Evolutionary conservation across 495 filamentous ascomycete species (phyloP).

Genomic region (Saxophila tyrrhenica): DNA sequence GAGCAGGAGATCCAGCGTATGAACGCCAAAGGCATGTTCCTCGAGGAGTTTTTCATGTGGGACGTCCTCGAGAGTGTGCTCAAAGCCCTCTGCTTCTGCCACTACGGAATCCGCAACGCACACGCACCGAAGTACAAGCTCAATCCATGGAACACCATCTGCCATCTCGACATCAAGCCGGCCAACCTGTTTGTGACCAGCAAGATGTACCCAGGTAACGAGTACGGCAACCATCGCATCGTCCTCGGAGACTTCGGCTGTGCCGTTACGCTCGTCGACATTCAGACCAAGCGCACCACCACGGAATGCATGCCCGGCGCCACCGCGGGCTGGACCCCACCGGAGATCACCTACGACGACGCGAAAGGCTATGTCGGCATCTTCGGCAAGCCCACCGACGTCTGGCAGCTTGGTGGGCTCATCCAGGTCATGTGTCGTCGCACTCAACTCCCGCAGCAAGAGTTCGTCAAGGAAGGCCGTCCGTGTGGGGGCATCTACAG

Average conservation of each 20-base stretch:
- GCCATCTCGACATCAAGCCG: conserved; percentile 20
- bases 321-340: conserved; percentile 5
- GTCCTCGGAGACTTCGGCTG: conserved; percentile 23
- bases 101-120: conserved; percentile 9
- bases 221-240: background rate
- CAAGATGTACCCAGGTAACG: background rate
- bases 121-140: background rate
- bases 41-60: conserved; percentile 10
- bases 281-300: background rate
- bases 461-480: background rate
- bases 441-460: background rate
- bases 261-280: conserved; percentile 4
- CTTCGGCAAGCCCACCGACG: conserved; percentile 10
- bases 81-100: conserved; percentile 14
- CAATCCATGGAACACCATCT: conserved; percentile 15
- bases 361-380: background rate
- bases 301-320: background rate
- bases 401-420: conserved; percentile 11
- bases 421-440: conserved; percentile 1
- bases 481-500: conserved; percentile 1
- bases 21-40: background rate
- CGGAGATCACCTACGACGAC: conserved; percentile 1
- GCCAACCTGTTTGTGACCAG: conserved; percentile 5
- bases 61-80: conserved; percentile 7
- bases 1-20: conserved; percentile 3